A percentile compares a stretch with the other conserved stretches of the same genome.
Conservation (phyloP, 768 basidiomycete genomes). For the Rhodosporidiobolus odoratus region DNA sequence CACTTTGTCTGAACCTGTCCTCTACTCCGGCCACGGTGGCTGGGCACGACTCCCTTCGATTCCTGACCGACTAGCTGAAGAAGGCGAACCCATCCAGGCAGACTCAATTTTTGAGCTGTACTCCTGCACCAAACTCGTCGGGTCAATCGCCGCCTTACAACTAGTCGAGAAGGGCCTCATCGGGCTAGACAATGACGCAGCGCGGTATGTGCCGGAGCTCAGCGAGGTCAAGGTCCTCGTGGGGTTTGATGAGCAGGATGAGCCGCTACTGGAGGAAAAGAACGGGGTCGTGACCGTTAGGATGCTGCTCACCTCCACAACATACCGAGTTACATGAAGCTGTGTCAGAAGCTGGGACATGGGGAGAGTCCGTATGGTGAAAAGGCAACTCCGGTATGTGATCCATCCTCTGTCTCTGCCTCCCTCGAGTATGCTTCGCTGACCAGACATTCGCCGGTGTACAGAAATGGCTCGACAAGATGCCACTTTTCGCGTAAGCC, state of each 20-base stretch:
- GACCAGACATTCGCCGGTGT: not conserved
- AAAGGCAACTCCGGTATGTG: not conserved
- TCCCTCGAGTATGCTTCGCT: not conserved
- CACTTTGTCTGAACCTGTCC: not conserved
- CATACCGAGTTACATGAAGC: not conserved
- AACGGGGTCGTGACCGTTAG: conserved; percentile 41
- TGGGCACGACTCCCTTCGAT: not conserved
- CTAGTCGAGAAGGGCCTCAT: conserved; percentile 43
- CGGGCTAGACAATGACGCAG: conserved; percentile 38
- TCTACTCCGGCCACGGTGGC: not conserved
- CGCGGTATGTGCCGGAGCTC: conserved; percentile 41
- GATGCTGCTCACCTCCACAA: conserved; percentile 41
- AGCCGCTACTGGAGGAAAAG: conserved; percentile 34
- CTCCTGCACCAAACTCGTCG: conserved; percentile 44
- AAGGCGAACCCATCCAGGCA: not conserved
- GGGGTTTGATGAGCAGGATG: conserved; percentile 40
- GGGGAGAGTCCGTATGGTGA: not conserved
- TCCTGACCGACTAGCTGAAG: not conserved
- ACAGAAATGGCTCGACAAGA: not conserved
- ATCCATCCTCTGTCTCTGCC: not conserved
- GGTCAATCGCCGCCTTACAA: conserved; percentile 42
- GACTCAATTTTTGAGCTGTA: conserved; percentile 35
- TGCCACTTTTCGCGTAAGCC: not conserved
- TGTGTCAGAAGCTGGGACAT: not conserved
- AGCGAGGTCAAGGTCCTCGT: conserved; percentile 35